These are phyloP conservation scores for Sorghum bicolor DNA, from an alignment of 176 grass and related monocot species.

Conservation along the genomic window Sorghum_bicolor_NCBIv3 NC_012871.2:2080501-2081000, in stretches of 20 bases:
- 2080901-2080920: background rate
- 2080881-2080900: background rate
- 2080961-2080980: fast-evolving
- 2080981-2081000: background rate
- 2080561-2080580: background rate
- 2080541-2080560: background rate
- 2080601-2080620: background rate
- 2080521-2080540: background rate
- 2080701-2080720: background rate
- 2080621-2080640: background rate
- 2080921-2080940: background rate
- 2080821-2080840: background rate
- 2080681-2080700: background rate
- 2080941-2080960: no score
- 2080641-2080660: background rate
- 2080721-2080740: background rate
- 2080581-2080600: background rate
- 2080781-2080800: no score
- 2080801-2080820: background rate
- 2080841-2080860: no score
- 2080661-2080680: background rate
- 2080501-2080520: background rate
- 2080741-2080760: background rate
- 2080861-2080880: fast-evolving
- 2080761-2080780: background rate